A percentile compares a stretch with the other conserved stretches of the same genome.
phyloP scores from a whole-genome alignment of 495 filamentous ascomycete species.

The Hypoxylon trugodes region DNA sequence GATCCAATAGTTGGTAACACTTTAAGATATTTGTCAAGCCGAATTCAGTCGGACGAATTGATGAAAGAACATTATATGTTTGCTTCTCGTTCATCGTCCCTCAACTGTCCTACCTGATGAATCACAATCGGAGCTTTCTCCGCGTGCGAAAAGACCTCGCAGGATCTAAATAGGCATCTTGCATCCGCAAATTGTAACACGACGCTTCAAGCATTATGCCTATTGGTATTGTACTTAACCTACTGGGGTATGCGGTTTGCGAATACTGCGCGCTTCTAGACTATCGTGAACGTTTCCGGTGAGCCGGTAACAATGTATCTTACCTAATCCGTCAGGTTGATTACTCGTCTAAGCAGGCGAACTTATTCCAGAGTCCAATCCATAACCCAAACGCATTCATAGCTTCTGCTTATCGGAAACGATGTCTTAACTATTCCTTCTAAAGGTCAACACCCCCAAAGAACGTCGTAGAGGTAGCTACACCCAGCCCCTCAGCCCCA shows the following conservation, averaged over 20 bases:
- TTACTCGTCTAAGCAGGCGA: no score
- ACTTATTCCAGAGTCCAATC: no score
- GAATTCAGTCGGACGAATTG: neutral
- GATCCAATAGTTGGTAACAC: neutral
- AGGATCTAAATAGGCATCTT: conserved; percentile 38
- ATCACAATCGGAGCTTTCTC: neutral
- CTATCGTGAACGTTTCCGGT: neutral
- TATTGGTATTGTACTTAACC: neutral
- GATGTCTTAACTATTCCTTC: no score
- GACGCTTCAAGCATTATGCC: conserved; percentile 15
- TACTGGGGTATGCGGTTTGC: conserved; percentile 2
- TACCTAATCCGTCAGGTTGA: no score
- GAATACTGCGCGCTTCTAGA: neutral
- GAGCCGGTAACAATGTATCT: no score
- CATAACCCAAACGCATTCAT: no score
- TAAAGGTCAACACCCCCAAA: no score
- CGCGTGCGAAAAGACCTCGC: conserved; percentile 3
- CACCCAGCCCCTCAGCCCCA: no score
- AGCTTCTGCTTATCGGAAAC: no score
- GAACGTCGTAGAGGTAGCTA: no score
- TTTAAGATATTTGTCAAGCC: neutral
- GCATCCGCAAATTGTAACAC: conserved; percentile 19
- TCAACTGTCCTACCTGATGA: conserved; percentile 5
- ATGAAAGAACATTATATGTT: neutral
- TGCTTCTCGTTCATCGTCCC: neutral